Base-by-base conservation (phyloP, 371 early-diverging fungal species). In the Haplosporangium sp. region DNA sequence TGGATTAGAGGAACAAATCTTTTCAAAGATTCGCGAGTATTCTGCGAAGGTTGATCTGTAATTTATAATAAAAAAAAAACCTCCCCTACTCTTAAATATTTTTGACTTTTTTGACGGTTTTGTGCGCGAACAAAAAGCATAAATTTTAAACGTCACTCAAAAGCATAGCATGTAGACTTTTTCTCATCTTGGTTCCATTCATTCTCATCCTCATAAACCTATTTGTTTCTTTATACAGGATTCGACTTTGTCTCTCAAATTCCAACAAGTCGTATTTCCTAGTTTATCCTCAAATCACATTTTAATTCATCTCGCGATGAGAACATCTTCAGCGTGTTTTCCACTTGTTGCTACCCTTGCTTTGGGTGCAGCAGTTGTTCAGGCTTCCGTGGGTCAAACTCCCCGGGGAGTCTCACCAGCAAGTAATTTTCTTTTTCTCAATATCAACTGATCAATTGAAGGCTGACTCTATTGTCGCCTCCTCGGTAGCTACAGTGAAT, bases 21-120 rank as follows among this genome's bases (percentile, higher is more conserved):
- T 61, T 47, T 84, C 84, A 42, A 75, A 73, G 68, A 85, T 85
- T 37, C 67, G 72, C 17, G 74, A 84, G 64, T 84, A 83, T 50
- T 61, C 81, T 35, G 72, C 67, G 57, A 84, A 74, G 63, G 76
- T 84, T 15, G 69, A 85, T 19, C 47, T 85, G 19, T 10, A 20
- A 19, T 27, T 27, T 6, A 3, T 4, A 10, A 13, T 13, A 44
- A 10, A 2, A 13, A 8, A 44, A 44, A 13, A 4, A 1, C 53
- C 13, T 44, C 44, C 9, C 8, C 44, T 44, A 0, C 27, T 27
- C 27, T 27, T 27, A 27, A 27, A 27, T 27, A 27, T 27, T 27
- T 27, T 27, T 27, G 27, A 27, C 27, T 27, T 27, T 27, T 27
- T 27, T 27, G 27, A 27, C 27, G 27, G 27, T 27, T 27, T 27